A percentile compares a stretch with the other conserved stretches of the same genome.
Conservation (phyloP, 768 basidiomycete species). For the Boletellus ananas region DNA sequence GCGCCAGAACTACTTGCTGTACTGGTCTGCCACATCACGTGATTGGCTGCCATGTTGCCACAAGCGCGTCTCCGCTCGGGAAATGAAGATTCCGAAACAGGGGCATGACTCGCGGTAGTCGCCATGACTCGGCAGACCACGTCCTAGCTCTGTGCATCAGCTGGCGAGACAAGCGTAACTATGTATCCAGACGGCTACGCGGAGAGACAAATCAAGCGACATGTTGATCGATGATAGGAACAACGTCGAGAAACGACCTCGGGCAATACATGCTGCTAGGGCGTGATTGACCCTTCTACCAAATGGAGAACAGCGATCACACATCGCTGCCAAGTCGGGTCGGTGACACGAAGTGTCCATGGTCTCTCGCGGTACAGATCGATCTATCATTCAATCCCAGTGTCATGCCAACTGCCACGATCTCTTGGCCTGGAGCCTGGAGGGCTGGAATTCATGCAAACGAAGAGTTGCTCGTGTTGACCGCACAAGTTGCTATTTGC, state of each 20-base stretch:
- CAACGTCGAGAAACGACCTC: no score
- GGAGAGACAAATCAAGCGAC: no score
- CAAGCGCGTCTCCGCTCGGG: slow-evolving; percentile 18
- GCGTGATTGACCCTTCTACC: no score
- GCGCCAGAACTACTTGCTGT: slow-evolving; percentile 10
- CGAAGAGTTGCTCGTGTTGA: neutral
- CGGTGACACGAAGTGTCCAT: neutral
- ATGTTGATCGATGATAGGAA: no score
- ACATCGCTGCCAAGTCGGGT: neutral
- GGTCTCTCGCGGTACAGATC: neutral
- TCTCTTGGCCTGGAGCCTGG: neutral
- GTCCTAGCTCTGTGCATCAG: no score
- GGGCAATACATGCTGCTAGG: no score
- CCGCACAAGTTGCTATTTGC: neutral
- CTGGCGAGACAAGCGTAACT: no score
- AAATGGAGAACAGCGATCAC: neutral
- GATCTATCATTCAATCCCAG: neutral
- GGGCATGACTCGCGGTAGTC: neutral
- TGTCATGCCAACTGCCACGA: neutral
- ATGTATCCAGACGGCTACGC: no score
- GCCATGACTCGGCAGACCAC: neutral
- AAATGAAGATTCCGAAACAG: no score
- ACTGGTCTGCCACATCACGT: slow-evolving; percentile 20
- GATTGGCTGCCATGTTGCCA: slow-evolving; percentile 16
- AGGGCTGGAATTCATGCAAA: neutral